Evolutionary conservation across 2,329 filamentous ascomycete species (phyloP).

Genomic region (Triangularia setosa): DNA sequence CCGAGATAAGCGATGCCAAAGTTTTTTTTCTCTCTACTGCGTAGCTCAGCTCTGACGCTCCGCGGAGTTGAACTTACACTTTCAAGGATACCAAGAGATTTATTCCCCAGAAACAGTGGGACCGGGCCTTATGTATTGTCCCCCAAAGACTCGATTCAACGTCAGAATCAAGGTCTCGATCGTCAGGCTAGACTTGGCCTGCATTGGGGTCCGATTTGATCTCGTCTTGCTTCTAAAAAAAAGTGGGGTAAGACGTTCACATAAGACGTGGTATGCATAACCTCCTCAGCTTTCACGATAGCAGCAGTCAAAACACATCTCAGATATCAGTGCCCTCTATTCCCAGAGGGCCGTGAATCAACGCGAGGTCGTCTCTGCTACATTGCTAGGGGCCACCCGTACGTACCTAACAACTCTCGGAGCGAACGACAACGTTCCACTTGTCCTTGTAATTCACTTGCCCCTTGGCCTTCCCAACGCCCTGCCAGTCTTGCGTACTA

Average conservation of each 20-base stretch:
- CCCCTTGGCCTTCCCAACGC: not conserved
- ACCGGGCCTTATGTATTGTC: not conserved
- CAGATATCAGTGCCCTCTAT: not conserved
- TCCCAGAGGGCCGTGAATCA: not conserved
- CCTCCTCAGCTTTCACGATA: not conserved
- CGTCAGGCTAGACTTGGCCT: not conserved
- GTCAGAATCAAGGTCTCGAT: not conserved
- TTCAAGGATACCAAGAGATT: not conserved
- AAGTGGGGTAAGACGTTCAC: slow-evolving; percentile 1
- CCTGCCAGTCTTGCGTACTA: not conserved
- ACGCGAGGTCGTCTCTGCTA: not conserved
- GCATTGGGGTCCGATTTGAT: not conserved
- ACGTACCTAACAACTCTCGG: not conserved
- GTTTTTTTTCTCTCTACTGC: not conserved
- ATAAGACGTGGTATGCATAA: not conserved
- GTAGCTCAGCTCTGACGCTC: not conserved
- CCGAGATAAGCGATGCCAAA: slow-evolving; percentile 5
- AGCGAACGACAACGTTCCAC: not conserved
- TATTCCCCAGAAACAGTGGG: not conserved
- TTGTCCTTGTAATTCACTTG: not conserved
- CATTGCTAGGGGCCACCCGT: not conserved
- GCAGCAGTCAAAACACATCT: not conserved
- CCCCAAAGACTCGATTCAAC: not conserved
- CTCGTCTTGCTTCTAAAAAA: not conserved
- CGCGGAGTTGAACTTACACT: not conserved